Evolutionary conservation across 805 yeast genomes (phyloP), one percentile per base, ranked within the genome.

Genomic region (Babjeviella inositovora): DNA sequence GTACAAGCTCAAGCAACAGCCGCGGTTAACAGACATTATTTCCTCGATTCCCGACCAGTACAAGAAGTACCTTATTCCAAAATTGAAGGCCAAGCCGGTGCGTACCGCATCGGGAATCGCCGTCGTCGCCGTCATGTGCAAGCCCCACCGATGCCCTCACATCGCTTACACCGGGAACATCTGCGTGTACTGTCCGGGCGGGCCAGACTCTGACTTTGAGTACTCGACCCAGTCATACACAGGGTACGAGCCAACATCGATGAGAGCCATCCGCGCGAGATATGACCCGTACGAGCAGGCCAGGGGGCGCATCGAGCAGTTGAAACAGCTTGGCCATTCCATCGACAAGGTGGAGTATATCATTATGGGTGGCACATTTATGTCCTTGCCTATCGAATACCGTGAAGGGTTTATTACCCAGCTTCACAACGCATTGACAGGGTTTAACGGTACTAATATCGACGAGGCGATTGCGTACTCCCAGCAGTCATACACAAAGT

Each of bases 281-380:
- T 90, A 90, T 43, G 98, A 90, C 46, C 97, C 98, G 1, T 90
- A 82, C 43, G 98, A 90, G 49, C 98, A 90, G 48, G 96, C 97
- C 5, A 64, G 98, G 43, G 98, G 98, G 23, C 70, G 98, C 46
- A 74, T 90, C 18, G 98, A 90, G 41, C 98, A 90, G 57, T 61
- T 90, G 32, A 70, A 94, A 34, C 95, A 79, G 47, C 59, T 90
- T 29, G 98, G 98, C 8, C 98, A 90, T 43, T 75, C 93, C 2
- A 87, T 90, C 21, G 98, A 90, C 45, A 90, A 90, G 43, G 98
- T 90, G 8, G 98, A 90, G 47, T 90, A 90, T 44, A 90, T 90
- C 32, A 74, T 90, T 33, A 90, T 90, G 98, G 98, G 98, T 25
- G 98, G 98, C 33, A 90, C 98, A 0, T 90, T 90, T 47, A 90